Base-by-base conservation (phyloP, 371 early-diverging fungal genomes). In the Phascolomyces articulosus region DNA sequence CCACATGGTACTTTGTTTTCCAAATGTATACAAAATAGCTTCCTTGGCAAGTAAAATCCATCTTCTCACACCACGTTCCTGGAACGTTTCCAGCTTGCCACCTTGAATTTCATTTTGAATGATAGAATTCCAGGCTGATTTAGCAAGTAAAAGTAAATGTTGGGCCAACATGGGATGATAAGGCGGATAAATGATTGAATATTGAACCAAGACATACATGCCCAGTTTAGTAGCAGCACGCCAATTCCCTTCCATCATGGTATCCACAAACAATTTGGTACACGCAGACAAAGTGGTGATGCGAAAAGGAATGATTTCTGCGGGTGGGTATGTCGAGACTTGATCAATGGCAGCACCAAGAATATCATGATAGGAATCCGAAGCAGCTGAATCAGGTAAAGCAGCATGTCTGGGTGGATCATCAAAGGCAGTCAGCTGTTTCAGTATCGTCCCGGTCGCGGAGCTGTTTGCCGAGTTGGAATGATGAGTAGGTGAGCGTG, bases 81-180 rank as follows among this genome's bases (percentile, higher is more conserved):
- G 79, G 1, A 72, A 73, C 27, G 73, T 75, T 48, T 77, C 77
- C n/a, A 75, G 48, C 24, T 48, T 53, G 3, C 51, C 40, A 18
- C 60, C 65, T 15, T 69, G 60, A 3, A 76, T 11, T 38, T 81
- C 79, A 2, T 64, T 54, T 57, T 79, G 75, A 18, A 82, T 67
- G 23, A 75, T 71, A 2, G 79, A 71, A 40, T 91, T 91, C 90
- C 89, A 91, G 7, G 84, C 71, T 40, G 86, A 80, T 64, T 91
- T 91, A 29, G 89, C 87, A 18, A 87, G 64, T 26, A 84, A 74
- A 48, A 92, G 67, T 38, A 83, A 78, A 63, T 91, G 91, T 38
- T 86, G 80, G 4, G 86, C 89, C 11, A 91, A 66, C 62, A 93
- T 77, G 7, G 94, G 92, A 63, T 93, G 92, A 64, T 84, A 85